A percentile compares a stretch with the other conserved stretches of the same genome.
Evolutionary conservation across 1,284 basidiomycete species (phyloP).

Genomic region (Pascua sp.): DNA sequence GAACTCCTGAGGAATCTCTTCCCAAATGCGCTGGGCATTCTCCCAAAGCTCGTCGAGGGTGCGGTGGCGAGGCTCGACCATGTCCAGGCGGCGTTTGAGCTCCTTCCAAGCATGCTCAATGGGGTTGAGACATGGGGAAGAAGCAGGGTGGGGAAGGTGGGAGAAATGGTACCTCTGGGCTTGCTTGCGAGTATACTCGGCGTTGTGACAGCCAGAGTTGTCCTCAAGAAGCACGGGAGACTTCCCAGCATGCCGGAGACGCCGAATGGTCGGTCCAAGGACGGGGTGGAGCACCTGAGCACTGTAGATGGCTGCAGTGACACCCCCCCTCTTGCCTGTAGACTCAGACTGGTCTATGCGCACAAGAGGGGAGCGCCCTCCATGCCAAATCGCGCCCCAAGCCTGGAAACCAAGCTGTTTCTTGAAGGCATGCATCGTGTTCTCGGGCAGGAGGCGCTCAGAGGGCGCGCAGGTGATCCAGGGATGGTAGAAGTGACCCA

Average conservation of each 20-base stretch:
- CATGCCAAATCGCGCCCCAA: conserved; percentile 12
- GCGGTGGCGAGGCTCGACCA: background rate
- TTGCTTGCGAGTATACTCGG: background rate
- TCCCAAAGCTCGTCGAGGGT: background rate
- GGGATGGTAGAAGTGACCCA: background rate
- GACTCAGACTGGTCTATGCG: conserved; percentile 2
- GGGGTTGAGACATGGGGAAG: conserved; percentile 2
- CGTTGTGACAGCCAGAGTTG: background rate
- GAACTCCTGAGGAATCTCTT: background rate
- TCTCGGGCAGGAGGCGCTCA: background rate
- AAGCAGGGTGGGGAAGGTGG: background rate
- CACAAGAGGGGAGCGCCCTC: conserved; percentile 8
- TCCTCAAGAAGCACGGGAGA: conserved; percentile 2
- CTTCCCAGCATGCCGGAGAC: background rate
- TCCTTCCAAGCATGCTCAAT: conserved; percentile 1
- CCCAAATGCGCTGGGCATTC: background rate
- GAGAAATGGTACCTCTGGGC: background rate
- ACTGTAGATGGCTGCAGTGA: conserved; percentile 10
- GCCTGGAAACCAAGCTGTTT: background rate
- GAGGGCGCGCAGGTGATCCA: background rate
- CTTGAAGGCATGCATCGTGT: background rate
- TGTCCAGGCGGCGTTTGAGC: background rate
- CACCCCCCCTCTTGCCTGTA: conserved; percentile 5
- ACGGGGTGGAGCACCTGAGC: conserved; percentile 3
- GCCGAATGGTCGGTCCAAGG: background rate